These are phyloP conservation scores for Borovskyia barvae DNA, from an alignment of 208 protist genomes.

Conservation along the genomic window DNA sequence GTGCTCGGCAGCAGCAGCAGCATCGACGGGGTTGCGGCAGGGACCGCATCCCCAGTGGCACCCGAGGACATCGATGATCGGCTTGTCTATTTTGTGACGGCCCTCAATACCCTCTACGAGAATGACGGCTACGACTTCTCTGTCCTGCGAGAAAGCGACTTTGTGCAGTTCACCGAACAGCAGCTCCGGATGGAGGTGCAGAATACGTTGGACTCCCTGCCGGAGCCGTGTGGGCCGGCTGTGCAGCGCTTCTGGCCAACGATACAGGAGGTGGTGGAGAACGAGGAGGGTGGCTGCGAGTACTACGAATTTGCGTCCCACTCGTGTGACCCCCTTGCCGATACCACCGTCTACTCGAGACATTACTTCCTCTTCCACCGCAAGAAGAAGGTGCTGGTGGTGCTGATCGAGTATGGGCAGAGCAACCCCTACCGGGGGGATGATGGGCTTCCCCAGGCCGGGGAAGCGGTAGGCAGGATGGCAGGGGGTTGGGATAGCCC, in stretches of 20 bases:
- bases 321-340: constrained; percentile 63
- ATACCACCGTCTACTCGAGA: constrained; percentile 49
- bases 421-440: constrained; percentile 68
- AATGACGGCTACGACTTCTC: constrained; percentile 83
- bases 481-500: constrained; percentile 18
- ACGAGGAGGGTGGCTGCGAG: constrained; percentile 53
- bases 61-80: constrained; percentile 57
- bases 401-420: constrained; percentile 57
- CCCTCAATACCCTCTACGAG: constrained; percentile 67
- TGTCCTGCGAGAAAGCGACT: constrained; percentile 62
- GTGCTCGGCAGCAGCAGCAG: constrained; percentile 9
- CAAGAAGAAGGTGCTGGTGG: constrained; percentile 52
- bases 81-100: constrained; percentile 67
- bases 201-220: constrained; percentile 38
- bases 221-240: constrained; percentile 43
- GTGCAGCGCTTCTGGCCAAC: constrained; percentile 62
- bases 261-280: constrained; percentile 42
- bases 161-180: constrained; percentile 47
- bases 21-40: background rate
- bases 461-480: background rate
- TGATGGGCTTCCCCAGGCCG: constrained; percentile 29
- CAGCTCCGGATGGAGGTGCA: constrained; percentile 46
- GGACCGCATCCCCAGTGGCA: constrained; percentile 7
- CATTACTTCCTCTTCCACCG: constrained; percentile 79
- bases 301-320: constrained; percentile 70